Evolutionary conservation across 2,329 filamentous ascomycete genomes (phyloP).

Genomic region (Beauveria caledonica): DNA sequence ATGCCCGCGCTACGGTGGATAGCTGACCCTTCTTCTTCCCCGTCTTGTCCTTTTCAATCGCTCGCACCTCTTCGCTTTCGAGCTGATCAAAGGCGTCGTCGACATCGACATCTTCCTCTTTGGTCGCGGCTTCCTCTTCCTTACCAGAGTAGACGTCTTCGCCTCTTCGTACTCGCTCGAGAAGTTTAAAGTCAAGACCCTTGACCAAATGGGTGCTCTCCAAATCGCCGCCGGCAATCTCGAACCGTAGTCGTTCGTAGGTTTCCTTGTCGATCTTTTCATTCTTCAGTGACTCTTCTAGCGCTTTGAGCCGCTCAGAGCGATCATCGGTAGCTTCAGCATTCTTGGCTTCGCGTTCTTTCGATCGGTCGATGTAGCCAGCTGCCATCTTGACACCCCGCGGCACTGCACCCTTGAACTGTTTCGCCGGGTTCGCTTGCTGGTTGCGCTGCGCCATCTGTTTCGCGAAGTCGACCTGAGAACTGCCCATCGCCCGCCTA

Average conservation of each 20-base stretch:
- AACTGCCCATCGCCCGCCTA: slow-evolving; percentile 54
- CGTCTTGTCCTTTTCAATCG: slow-evolving; percentile 41
- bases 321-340: slow-evolving; percentile 46
- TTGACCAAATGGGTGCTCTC: slow-evolving; percentile 82
- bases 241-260: slow-evolving; percentile 64
- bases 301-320: slow-evolving; percentile 60
- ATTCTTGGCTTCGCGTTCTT: slow-evolving; percentile 47
- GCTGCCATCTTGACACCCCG: slow-evolving; percentile 72
- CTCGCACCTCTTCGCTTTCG: slow-evolving; percentile 45
- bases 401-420: slow-evolving; percentile 69
- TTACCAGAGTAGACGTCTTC: slow-evolving; percentile 53
- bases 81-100: slow-evolving; percentile 60
- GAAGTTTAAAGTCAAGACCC: slow-evolving; percentile 76
- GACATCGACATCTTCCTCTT: slow-evolving; percentile 31
- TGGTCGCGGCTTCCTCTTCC: slow-evolving; percentile 17
- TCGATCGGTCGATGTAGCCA: slow-evolving; percentile 79
- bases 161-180: slow-evolving; percentile 59
- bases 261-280: slow-evolving; percentile 74
- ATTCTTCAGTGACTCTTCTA: slow-evolving; percentile 75
- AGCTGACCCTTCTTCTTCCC: slow-evolving; percentile 54
- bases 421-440: slow-evolving; percentile 52
- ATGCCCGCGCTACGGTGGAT: slow-evolving; percentile 41
- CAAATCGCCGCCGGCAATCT: slow-evolving; percentile 78
- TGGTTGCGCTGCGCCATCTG: slow-evolving; percentile 71
- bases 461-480: slow-evolving; percentile 64